Evolutionary conservation across 148 eudicot species (phyloP), one percentile per base, ranked within the genome.

Genomic region (Vaccinium darrowii): DNA sequence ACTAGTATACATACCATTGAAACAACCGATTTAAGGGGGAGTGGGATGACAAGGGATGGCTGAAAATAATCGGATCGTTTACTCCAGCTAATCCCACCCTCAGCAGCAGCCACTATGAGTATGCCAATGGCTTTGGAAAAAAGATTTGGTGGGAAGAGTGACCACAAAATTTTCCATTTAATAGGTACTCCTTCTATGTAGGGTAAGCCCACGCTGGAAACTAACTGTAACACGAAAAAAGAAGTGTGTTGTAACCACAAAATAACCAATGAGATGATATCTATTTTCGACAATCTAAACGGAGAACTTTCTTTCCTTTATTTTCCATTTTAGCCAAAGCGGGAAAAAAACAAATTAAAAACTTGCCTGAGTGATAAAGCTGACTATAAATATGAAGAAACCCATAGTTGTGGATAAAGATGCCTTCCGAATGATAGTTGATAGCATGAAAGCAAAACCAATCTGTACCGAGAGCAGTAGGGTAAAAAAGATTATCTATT

Each of bases 51-150:
- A 30, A 30, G 33, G 0, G 83, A 83, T 95, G 91, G 65, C 86
- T 86, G 39, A 75, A 21, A 74, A 74, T 50, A 74, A 23, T 36
- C n/a, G 7, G 77, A 74, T 77, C 89, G 90, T 10, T 86, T 77
- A 85, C 88, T 88, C 98, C 98, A 95, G 88, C 91, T 90, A 72
- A 95, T 83, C 73, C 95, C 97, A 84, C 89, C 88, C 81, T 83
- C 87, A 84, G 79, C 53, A 81, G 90, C 85, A 23, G 94, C 94
- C 43, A 1, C 65, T 72, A 87, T 75, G 75, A 94, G 92, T 85
- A 94, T 84, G 39, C 72, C 23, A 86, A 95, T 81, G 56, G 91
- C 94, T 86, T 85, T 67, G 15, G 92, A 89, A 21, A 95, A 88
- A 85, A 90, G 90, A 89, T 89, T 89, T 49, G 98, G 96, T 47